Conservation (phyloP, 495 filamentous ascomycete genomes). For the Penicillium simplicissimum region DNA sequence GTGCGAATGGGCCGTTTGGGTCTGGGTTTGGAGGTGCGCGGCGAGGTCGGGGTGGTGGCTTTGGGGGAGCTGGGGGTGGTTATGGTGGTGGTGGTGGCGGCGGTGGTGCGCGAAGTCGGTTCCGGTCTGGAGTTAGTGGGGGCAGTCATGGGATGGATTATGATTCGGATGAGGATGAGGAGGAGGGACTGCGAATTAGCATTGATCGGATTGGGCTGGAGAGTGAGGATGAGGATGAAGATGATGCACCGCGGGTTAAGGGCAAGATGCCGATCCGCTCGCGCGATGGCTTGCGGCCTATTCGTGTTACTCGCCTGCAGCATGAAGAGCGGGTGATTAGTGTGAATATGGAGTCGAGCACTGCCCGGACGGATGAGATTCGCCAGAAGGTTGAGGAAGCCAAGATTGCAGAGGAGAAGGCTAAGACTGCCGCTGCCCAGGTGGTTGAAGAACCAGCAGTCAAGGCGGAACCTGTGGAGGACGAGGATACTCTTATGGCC, state of each 20-base stretch:
- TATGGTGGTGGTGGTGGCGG: constrained; percentile 20
- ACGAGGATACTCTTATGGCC: constrained; percentile 40
- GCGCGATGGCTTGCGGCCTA: constrained; percentile 42
- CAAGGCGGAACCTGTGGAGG: constrained; percentile 50
- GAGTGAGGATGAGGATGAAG: constrained; percentile 38
- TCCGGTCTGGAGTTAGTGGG: constrained; percentile 32
- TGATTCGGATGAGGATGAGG: constrained; percentile 47
- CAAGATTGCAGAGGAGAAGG: background rate
- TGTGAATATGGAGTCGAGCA: constrained; percentile 55
- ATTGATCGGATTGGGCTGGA: constrained; percentile 55
- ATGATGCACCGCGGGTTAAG: constrained; percentile 24
- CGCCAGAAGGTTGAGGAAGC: constrained; percentile 38
- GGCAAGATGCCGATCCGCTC: constrained; percentile 43
- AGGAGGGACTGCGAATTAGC: constrained; percentile 38
- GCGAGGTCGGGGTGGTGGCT: constrained; percentile 31
- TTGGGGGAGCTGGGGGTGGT: constrained; percentile 25
- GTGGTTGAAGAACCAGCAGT: constrained; percentile 28
- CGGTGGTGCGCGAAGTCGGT: constrained; percentile 29
- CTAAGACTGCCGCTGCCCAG: constrained; percentile 28
- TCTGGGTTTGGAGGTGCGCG: constrained; percentile 28
- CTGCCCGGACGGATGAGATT: constrained; percentile 45
- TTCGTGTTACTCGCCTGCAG: constrained; percentile 51
- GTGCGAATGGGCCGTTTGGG: constrained; percentile 36
- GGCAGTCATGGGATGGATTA: constrained; percentile 20
- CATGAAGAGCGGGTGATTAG: constrained; percentile 52